Base-by-base conservation (phyloP, 257 asterid species). In the Lycium barbarum region DNA sequence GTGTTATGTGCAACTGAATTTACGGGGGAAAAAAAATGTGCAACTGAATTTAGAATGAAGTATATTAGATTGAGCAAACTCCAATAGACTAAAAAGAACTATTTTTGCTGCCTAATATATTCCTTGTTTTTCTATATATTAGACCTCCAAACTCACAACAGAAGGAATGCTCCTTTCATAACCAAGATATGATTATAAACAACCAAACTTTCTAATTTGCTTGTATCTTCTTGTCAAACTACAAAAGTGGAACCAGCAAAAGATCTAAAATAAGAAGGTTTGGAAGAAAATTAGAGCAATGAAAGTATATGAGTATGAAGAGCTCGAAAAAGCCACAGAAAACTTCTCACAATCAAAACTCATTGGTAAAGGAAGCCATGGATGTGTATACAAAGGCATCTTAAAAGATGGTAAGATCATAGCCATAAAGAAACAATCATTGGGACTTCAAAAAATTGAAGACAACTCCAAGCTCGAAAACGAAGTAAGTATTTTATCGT, bases 361-460 rank as follows among this genome's bases (percentile, higher is more conserved):
- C 1, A 84, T 93, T 82, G 97, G 98, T 65, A 93, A 91, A 88
- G 98, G 98, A 20, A 92, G 98, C 91, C 98, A 94, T 76, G 98
- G 98, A 18, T 74, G 71, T 53, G 93, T 94, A 1, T 94, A 93
- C 86, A 80, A 57, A 83, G 97, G 92, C 5, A 54, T 80, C 26
- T 89, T 93, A 54, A 81, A 73, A 33, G 89, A 91, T 74, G 92
- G 92, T 79, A 76, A n/a, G 10, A 73, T 45, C 13, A 90, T 90
- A 79, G 98, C 98, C 40, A 84, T 94, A 51, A 94, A 94, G 92
- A 93, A 86, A 86, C 95, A 90, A 82, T 92, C 97, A 14, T 33
- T 80, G 17, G 96, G 89, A 66, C 95, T 93, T 71, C 89, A 82
- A 83, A 92, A 90, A 90, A 96, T 94, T 4, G 84, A 65, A 61